Conservation (phyloP, 257 asterid genomes). For the Penstemon barbatus region DNA sequence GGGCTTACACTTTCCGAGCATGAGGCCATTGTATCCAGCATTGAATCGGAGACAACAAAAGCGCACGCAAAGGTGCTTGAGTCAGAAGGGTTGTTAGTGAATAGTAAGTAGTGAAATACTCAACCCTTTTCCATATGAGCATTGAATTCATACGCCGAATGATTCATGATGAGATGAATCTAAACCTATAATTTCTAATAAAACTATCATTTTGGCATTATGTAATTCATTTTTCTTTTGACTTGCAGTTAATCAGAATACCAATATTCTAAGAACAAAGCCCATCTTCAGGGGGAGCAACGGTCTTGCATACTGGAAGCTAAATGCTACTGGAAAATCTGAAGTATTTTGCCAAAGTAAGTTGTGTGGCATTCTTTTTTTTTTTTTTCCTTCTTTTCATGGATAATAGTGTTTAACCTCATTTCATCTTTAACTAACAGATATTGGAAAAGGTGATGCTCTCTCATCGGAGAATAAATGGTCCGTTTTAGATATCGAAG, state of each 20-base stretch:
- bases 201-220: background rate
- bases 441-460: constrained; percentile 44
- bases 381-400: background rate
- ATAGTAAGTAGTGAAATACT: constrained; percentile 44
- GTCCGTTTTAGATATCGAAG: constrained; percentile 38
- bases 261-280: constrained; percentile 52
- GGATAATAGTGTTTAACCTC: constrained; percentile 13
- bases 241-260: constrained; percentile 37
- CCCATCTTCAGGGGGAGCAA: constrained; percentile 38
- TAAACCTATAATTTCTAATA: too few relatives aligned
- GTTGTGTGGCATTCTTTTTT: background rate
- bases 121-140: background rate
- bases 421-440: constrained; percentile 34
- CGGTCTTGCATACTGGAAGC: constrained; percentile 66
- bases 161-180: too few relatives aligned
- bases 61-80: constrained; percentile 64
- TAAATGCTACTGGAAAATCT: constrained; percentile 40
- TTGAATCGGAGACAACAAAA: constrained; percentile 49
- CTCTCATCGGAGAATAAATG: constrained; percentile 40
- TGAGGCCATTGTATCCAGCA: constrained; percentile 47
- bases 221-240: background rate
- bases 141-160: too few relatives aligned
- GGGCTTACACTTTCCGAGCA: constrained; percentile 61
- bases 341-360: constrained; percentile 59
- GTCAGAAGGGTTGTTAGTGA: constrained; percentile 37